Evolutionary conservation across 192 early-diverging fungal genomes (phyloP).

Genomic region (Nowakowskiella sp.): DNA sequence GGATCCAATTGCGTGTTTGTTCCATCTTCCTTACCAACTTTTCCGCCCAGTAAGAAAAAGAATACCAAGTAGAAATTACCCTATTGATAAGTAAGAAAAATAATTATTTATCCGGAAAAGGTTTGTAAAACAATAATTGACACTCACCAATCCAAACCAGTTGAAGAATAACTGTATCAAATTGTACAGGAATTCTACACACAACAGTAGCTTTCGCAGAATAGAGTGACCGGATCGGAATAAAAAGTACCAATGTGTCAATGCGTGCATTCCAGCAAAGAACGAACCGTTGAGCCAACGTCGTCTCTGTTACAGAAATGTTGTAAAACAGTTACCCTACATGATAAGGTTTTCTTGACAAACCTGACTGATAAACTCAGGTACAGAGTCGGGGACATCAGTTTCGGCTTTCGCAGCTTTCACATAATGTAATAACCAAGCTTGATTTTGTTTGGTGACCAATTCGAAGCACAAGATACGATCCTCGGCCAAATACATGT

Average conservation of each 20-base stretch:
- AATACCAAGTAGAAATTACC: constrained; percentile 51
- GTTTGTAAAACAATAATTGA: constrained; percentile 41
- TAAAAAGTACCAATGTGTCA: constrained; percentile 55
- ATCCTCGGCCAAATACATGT: constrained; percentile 67
- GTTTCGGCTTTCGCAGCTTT: constrained; percentile 65
- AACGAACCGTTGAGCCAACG: constrained; percentile 79
- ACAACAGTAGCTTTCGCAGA: constrained; percentile 53
- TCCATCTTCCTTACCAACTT: constrained; percentile 27
- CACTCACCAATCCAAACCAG: constrained; percentile 70
- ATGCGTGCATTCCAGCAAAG: constrained; percentile 70
- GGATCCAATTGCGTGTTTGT: no score
- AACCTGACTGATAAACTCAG: constrained; percentile 54
- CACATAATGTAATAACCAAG: constrained; percentile 67
- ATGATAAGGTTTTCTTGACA: constrained; percentile 24
- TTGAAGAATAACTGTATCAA: constrained; percentile 60
- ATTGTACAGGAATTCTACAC: constrained; percentile 61
- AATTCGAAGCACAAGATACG: constrained; percentile 76
- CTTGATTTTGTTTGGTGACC: constrained; percentile 57
- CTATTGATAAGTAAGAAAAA: constrained; percentile 11
- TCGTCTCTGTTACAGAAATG: constrained; percentile 66
- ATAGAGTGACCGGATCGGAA: constrained; percentile 57
- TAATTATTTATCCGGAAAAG: no score
- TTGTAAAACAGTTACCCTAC: constrained; percentile 37
- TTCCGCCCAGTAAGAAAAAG: constrained; percentile 27
- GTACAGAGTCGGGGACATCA: constrained; percentile 67